These are phyloP conservation scores for Pelagophyceae sp. DNA, from an alignment of 352 stramenopile species.

Conservation along the genomic window DNA sequence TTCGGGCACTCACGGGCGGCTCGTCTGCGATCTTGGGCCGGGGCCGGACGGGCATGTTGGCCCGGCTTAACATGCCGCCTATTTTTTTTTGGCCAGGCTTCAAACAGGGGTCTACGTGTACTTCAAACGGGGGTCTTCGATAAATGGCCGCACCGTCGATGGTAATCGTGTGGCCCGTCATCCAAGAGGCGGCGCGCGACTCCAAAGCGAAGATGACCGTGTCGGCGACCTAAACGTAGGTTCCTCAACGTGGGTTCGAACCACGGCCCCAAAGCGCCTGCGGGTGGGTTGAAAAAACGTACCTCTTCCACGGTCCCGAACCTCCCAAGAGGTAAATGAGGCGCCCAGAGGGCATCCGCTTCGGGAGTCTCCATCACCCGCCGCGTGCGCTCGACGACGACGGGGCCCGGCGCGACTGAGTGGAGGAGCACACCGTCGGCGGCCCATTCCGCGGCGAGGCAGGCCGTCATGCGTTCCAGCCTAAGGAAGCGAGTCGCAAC, in stretches of 20 bases:
- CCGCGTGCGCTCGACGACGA: conserved; percentile 42
- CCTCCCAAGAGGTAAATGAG: conserved; percentile 31
- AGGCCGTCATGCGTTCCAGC: conserved; percentile 39
- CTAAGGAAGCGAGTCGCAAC: too few relatives aligned
- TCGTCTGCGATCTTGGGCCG: conserved; percentile 29
- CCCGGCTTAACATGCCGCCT: conserved; percentile 42
- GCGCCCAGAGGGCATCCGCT: conserved; percentile 32
- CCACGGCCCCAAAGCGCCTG: too few relatives aligned
- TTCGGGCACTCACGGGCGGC: too few relatives aligned
- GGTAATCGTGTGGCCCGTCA: conserved; percentile 40
- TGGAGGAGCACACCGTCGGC: conserved; percentile 37
- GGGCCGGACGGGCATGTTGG: conserved; percentile 38
- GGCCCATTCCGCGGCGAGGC: conserved; percentile 38
- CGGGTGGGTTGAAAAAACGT: background rate
- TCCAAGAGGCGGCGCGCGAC: conserved; percentile 42
- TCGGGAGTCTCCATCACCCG: background rate
- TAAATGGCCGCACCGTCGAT: too few relatives aligned
- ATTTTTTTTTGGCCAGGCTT: too few relatives aligned
- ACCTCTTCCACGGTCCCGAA: conserved; percentile 39
- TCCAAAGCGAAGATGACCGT: conserved; percentile 28
- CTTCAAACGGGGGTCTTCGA: too few relatives aligned
- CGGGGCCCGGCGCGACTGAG: conserved; percentile 42
- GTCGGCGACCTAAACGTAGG: conserved; percentile 34
- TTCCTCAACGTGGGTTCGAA: too few relatives aligned
- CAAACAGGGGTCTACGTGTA: too few relatives aligned